Percentiles rank a stretch among this genome's conserved stretches.
These are phyloP conservation scores for Paramarasmius palmivorus DNA, from an alignment of 1,284 basidiomycete species.

Conservation along the genomic window DNA sequence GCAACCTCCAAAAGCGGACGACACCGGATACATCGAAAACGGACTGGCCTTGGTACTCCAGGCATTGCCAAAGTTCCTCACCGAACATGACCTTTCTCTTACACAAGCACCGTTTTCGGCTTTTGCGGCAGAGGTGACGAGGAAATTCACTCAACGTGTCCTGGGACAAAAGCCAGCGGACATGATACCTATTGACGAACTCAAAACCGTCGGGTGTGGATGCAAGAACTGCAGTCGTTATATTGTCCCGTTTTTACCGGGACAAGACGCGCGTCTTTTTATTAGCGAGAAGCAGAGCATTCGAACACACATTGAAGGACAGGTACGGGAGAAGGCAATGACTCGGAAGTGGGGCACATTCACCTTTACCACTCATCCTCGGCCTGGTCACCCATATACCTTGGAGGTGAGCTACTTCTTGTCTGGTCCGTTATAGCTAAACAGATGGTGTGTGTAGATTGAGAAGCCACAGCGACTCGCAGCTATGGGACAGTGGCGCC, in stretches of 20 bases:
- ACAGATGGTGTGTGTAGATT: neutral
- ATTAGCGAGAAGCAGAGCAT: neutral
- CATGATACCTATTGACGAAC: neutral
- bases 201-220: neutral
- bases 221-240: neutral
- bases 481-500: neutral
- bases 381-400: no score
- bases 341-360: neutral
- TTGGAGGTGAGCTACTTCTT: neutral
- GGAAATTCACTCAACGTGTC: neutral
- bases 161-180: neutral
- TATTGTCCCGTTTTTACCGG: neutral
- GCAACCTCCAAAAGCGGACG: neutral
- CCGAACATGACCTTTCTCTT: neutral
- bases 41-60: neutral
- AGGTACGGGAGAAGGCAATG: neutral
- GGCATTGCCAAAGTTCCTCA: neutral
- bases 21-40: neutral
- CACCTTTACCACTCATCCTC: no score
- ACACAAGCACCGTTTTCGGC: neutral
- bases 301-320: neutral
- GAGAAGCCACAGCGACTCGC: conserved; percentile 1
- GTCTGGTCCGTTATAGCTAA: neutral
- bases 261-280: neutral
- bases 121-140: neutral